Percentiles rank a stretch among this genome's conserved stretches.
phyloP scores from a whole-genome alignment of 768 basidiomycete genomes.

The Podaxis sp. region DNA sequence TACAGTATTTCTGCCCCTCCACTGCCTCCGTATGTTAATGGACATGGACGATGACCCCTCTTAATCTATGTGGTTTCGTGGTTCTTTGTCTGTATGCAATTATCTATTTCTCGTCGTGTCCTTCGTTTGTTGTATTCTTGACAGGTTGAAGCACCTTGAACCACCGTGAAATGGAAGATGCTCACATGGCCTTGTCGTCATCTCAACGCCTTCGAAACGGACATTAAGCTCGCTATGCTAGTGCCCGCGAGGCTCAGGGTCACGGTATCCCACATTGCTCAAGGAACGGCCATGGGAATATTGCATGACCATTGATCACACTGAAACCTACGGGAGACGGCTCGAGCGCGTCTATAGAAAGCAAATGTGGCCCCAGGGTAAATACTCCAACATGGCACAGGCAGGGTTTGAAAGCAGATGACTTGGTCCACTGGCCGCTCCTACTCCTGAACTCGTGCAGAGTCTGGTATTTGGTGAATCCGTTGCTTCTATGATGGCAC shows the following conservation, averaged over 20 bases:
- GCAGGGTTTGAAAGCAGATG: background rate
- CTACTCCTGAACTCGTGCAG: background rate
- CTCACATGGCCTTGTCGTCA: background rate
- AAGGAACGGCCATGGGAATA: background rate
- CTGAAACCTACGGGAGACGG: background rate
- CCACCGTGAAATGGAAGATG: slow-evolving; percentile 7
- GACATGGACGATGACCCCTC: slow-evolving; percentile 10
- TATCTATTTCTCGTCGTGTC: slow-evolving; percentile 1
- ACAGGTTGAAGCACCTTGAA: slow-evolving; percentile 1
- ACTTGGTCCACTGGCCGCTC: background rate
- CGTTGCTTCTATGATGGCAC: background rate
- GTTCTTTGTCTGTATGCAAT: background rate
- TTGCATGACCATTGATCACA: background rate
- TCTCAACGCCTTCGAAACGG: background rate
- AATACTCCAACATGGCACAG: background rate
- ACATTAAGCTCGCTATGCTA: background rate
- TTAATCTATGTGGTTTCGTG: background rate
- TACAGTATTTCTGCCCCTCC: slow-evolving; percentile 9
- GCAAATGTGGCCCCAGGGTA: background rate
- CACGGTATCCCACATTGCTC: background rate
- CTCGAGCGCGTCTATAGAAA: background rate
- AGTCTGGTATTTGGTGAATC: background rate
- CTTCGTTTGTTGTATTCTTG: slow-evolving; percentile 19
- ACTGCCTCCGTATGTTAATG: slow-evolving; percentile 10
- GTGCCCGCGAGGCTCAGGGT: background rate